Conservation (phyloP, 495 filamentous ascomycete species). For the Penicillium goetzii region DNA sequence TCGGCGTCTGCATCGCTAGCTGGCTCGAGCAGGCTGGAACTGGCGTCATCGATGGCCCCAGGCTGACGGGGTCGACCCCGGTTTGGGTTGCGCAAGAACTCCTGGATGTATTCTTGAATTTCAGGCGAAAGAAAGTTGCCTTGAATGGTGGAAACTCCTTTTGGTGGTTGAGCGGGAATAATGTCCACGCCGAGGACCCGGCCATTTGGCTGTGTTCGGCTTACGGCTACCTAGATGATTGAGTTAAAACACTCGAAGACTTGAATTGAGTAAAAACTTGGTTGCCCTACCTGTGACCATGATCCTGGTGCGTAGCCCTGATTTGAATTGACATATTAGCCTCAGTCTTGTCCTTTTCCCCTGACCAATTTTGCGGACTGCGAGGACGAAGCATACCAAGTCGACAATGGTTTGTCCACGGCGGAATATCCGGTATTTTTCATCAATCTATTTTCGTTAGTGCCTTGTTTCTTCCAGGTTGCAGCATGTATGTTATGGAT, state of each 20-base stretch:
- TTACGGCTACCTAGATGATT: conserved; percentile 71
- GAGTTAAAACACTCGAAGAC: not conserved
- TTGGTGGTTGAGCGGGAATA: conserved; percentile 86
- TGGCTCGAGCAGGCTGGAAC: conserved; percentile 20
- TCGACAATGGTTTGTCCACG: conserved; percentile 86
- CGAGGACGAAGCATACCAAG: conserved; percentile 60
- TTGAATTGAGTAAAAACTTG: not conserved
- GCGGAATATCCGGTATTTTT: conserved; percentile 76
- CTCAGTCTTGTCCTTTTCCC: not conserved
- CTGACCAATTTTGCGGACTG: not conserved
- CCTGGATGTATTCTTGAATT: conserved; percentile 74
- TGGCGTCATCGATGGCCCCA: conserved; percentile 14
- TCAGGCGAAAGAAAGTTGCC: conserved; percentile 79
- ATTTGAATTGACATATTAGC: conserved; percentile 21
- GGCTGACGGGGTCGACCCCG: conserved; percentile 54
- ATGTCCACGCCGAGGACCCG: conserved; percentile 89
- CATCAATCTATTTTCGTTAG: conserved; percentile 64
- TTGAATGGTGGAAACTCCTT: conserved; percentile 88
- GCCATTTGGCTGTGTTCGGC: conserved; percentile 73
- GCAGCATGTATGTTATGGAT: not conserved
- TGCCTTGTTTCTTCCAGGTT: not conserved
- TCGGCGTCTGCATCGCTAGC: not conserved
- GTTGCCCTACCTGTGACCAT: conserved; percentile 78
- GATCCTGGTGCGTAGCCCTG: conserved; percentile 92
- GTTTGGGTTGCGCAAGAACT: conserved; percentile 69